Base-by-base conservation (phyloP, 1,284 basidiomycete species). In the Gomphus sp. region DNA sequence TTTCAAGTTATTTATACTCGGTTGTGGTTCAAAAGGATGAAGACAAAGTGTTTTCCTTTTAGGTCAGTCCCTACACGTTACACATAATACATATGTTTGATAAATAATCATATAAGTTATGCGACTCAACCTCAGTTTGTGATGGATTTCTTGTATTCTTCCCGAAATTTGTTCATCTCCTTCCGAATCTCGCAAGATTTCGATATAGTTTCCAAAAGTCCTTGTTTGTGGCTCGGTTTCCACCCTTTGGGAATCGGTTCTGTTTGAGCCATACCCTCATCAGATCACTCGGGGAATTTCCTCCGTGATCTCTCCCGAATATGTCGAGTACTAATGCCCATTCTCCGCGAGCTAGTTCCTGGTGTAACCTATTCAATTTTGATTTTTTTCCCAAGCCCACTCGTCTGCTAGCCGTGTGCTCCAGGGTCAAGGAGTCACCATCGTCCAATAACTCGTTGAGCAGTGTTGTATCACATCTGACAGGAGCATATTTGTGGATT, bases 281-380 rank as follows among this genome's bases (percentile, higher is more conserved):
- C 54, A 58, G 66, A 44, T 65, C 50, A 61, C 68, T 65, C 18
- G 68, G 54, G 58, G 63, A n/a, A 28, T 60, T 31, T 11, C 50
- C 53, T 12, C 57, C 37, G 7, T 22, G 12, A 25, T 62, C 55
- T 16, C 58, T 61, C 11, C 70, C 70, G 18, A 76, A 68, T 12
- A 70, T 66, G 55, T 79, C 76, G 28, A 85, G 67, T 10, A 83
- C 80, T 48, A 87, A 76, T 0, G 77, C 82, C 69, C 84, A 76
- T n/a, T 68, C 87, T 86, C 85, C 85, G 9, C 81, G 74, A 4
- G 85, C 80, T 58, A 87, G 78, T 65, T 79, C 76, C 3, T 74
- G 70, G 62, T 82, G 81, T 11, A 80, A 18, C 0, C 58, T 52
- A 11, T 39, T 36, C 11, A 52, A 12, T 14, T n/a, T 4, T 22